phyloP scores from a whole-genome alignment of 2,329 filamentous ascomycete genomes.

The Aureobasidium sp. region DNA sequence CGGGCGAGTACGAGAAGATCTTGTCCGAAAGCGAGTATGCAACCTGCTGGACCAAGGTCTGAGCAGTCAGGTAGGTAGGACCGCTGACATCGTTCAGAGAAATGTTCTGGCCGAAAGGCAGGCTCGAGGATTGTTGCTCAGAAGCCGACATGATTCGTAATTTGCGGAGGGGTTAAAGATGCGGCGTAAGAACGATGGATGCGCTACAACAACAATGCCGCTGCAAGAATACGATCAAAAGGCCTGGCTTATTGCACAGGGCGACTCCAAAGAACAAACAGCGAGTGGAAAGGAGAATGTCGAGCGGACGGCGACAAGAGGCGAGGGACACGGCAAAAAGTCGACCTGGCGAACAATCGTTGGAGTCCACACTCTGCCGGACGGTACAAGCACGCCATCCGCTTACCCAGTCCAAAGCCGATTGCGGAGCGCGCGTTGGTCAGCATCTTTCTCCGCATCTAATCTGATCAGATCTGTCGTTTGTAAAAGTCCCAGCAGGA shows the following conservation, averaged over 20 bases:
- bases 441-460: neutral
- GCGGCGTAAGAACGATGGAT: neutral
- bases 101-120: slow-evolving; percentile 48
- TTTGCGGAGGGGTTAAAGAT: neutral
- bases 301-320: neutral
- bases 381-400: neutral
- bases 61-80: slow-evolving; percentile 86
- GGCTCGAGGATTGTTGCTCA: slow-evolving; percentile 35
- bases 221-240: slow-evolving; percentile 2
- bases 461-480: neutral
- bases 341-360: neutral
- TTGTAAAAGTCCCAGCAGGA: too few species aligned
- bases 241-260: neutral
- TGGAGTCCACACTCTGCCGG: neutral
- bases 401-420: neutral
- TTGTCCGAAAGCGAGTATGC: slow-evolving; percentile 94
- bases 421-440: neutral
- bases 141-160: slow-evolving; percentile 3
- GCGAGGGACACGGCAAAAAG: slow-evolving; percentile 6
- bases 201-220: slow-evolving; percentile 3
- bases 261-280: slow-evolving; percentile 8
- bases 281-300: neutral
- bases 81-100: slow-evolving; percentile 61
- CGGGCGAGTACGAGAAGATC: slow-evolving; percentile 93
- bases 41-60: slow-evolving; percentile 91